Evolutionary conservation across 805 yeast genomes (phyloP), one percentile per base, ranked within the genome.

Genomic region (Candida ovalis): DNA sequence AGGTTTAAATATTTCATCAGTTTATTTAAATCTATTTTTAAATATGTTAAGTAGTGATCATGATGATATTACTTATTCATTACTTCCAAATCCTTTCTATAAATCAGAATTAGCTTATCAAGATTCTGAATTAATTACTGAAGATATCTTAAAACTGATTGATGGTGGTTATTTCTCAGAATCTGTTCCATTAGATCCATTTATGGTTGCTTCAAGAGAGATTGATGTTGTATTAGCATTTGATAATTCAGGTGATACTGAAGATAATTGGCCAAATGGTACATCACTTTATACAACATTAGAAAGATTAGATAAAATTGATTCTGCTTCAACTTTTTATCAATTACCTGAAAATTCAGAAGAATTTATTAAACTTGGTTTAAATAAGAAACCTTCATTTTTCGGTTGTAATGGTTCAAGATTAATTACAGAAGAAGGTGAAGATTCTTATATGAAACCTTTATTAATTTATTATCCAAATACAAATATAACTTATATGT

Each of bases 391-490:
- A 52, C 95, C 96, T 25, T 74, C 81, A 0, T 88, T 88, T 68
- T 88, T 88, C 62, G 96, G 96, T 25, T 88, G 96, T 68, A 77
- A 86, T 61, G 78, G 86, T 17, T 57, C 70, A 1, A 75, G 78
- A 54, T 67, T 82, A 59, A 68, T 81, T 50, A 63, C 71, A 2
- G 67, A 72, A 18, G 62, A 57, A 19, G 53, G 50, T 12, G 59
- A 57, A 9, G 69, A 61, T 49, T 64, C 62, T 15, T 60, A 57
- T 3, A 56, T 73, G 50, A 84, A 87, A 28, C 96, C 96, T 3
- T 69, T 88, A 48, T 74, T 88, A 35, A 81, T 88, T 22, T 88
- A 87, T 59, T 71, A 83, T 48, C 90, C 95, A 49, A 88, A 88
- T 63, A 64, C 77, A 25, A 80, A 84, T 24, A 76, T 77, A 56